Evolutionary conservation across 2,329 filamentous ascomycete species (phyloP).

Genomic region (Ustilaginoidea virens): DNA sequence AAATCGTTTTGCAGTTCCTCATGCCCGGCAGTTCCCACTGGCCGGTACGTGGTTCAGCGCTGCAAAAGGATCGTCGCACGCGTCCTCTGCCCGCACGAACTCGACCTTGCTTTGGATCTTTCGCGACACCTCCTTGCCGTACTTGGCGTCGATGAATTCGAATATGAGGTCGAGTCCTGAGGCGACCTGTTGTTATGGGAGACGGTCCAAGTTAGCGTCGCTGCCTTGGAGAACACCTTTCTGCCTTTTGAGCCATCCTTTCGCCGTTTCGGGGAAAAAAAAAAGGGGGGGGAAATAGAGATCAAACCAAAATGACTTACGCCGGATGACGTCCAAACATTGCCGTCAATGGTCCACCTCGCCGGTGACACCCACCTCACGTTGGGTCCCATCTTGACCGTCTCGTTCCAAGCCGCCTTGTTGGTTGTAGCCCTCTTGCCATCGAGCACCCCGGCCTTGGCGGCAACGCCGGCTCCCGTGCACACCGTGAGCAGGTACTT

Average conservation of each 20-base stretch:
- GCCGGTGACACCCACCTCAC: slow-evolving; percentile 45
- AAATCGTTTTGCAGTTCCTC: background rate
- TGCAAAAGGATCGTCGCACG: slow-evolving; percentile 9
- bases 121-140: slow-evolving; percentile 2
- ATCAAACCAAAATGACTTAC: slow-evolving; percentile 10
- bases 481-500: slow-evolving; percentile 49
- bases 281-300: background rate
- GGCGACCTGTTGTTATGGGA: slow-evolving; percentile 5
- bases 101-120: slow-evolving; percentile 5
- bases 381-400: slow-evolving; percentile 26
- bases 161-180: slow-evolving; percentile 8
- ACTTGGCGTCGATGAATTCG: slow-evolving; percentile 7
- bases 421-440: slow-evolving; percentile 48
- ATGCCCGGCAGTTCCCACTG: slow-evolving; percentile 3
- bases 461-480: slow-evolving; percentile 43
- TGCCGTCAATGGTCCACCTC: slow-evolving; percentile 48
- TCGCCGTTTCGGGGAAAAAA: background rate
- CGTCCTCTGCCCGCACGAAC: slow-evolving; percentile 6
- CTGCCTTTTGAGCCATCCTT: too few species aligned
- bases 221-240: background rate
- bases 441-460: slow-evolving; percentile 41
- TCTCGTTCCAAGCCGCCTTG: slow-evolving; percentile 36
- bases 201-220: background rate
- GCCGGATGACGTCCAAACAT: slow-evolving; percentile 49
- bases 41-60: slow-evolving; percentile 5